A percentile compares a stretch with the other conserved stretches of the same genome.
Evolutionary conservation across 75 land plant genomes (phyloP).

Genomic region (Pinus tabuliformis): DNA sequence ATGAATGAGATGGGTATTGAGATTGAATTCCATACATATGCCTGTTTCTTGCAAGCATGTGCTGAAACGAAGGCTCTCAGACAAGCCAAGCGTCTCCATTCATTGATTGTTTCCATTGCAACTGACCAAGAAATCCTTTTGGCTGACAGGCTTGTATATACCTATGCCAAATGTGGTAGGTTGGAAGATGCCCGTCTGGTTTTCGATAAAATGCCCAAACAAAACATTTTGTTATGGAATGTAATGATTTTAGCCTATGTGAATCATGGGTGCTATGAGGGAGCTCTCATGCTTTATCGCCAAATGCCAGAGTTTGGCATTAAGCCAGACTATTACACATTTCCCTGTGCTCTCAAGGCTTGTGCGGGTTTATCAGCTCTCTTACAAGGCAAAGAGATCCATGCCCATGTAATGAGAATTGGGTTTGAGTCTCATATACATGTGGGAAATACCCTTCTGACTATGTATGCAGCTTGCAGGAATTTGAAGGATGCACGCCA

Average conservation of each 20-base stretch:
- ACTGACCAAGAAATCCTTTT: neutral
- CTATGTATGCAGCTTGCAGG: constrained; percentile 9
- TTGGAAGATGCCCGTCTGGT: neutral
- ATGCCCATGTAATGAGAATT: neutral
- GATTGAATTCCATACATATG: neutral
- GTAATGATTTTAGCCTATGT: constrained; percentile 8
- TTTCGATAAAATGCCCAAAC: constrained; percentile 1
- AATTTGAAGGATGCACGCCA: neutral
- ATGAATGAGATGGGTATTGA: neutral
- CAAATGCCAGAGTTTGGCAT: neutral
- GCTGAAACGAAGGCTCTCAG: neutral
- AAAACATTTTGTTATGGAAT: constrained; percentile 6
- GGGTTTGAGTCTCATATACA: constrained; percentile 3
- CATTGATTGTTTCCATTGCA: neutral
- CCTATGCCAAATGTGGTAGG: neutral
- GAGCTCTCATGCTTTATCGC: constrained; percentile 3
- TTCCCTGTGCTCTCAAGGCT: constrained; percentile 5
- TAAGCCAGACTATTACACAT: constrained; percentile 5
- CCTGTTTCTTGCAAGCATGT: constrained; percentile 1
- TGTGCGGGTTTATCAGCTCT: constrained; percentile 1
- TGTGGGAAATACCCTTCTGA: constrained; percentile 19
- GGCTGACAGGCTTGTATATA: constrained; percentile 2
- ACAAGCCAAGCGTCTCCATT: neutral
- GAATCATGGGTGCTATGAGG: neutral
- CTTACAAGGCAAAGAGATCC: neutral